Base-by-base conservation (phyloP, 805 yeast species). In the Saccharomycopsis selenospora region DNA sequence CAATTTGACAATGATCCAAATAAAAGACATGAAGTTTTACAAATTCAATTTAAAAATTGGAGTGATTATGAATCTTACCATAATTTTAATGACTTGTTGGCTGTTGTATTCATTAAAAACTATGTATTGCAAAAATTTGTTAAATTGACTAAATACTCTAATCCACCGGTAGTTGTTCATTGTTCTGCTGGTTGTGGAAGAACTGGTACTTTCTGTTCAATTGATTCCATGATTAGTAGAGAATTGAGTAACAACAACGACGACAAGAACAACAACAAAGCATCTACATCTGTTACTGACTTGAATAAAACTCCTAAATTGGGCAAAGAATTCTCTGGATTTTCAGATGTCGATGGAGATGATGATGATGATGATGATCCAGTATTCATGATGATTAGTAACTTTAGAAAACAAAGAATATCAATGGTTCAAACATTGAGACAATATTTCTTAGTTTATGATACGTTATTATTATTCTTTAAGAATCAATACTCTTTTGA, bases 161-260 rank as follows among this genome's bases (percentile, higher is more conserved):
- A 36, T 3, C 5, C 38, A 5, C 91, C 93, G 18, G 72, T 80
- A 4, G 61, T 88, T 42, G 85, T 85, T 23, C 98, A 91, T 65
- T 91, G 99, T 61, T 87, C 96, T 4, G 98, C 98, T 1, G 99
- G 99, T 0, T 89, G 95, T 60, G 99, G 99, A 17, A 71, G 99
- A 50, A 88, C 98, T 0, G 99, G 99, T 2, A 85, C 96, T 1
- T 83, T 82, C 60, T 79, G 89, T 53, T 77, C 88, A 1, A 66
- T 84, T 20, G 95, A 86, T 59, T 71, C 82, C 0, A 69, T 73
- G 20, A 64, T 78, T 29, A 75, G 81, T 43, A 57, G 59, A 42
- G 18, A 28, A 13, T 22, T 14, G 6, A 30, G 22, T 5, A 23
- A 22, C 23, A n/a, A n/a, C 13, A 24, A 40, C 60, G 27, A 49